Evolutionary conservation across 495 filamentous ascomycete species (phyloP).

Genomic region (Lophiostoma macrostomum): DNA sequence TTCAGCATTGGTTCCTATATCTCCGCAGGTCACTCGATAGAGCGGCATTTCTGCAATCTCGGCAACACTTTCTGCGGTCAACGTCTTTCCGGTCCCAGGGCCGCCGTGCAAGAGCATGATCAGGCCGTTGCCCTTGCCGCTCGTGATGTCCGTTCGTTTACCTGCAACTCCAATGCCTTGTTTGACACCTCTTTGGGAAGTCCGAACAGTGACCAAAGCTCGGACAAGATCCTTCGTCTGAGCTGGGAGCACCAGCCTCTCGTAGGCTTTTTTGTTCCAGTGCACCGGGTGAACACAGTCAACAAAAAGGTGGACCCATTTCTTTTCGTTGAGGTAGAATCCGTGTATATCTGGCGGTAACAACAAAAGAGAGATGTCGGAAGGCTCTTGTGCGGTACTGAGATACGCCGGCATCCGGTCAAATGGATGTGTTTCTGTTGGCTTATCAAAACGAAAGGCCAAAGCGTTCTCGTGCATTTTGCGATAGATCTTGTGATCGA

Average conservation of each 20-base stretch:
- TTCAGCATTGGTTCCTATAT: constrained; percentile 22
- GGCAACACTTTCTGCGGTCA: constrained; percentile 24
- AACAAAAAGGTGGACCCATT: constrained; percentile 26
- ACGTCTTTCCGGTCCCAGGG: constrained; percentile 25
- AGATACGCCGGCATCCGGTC: no score
- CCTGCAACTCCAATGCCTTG: no score
- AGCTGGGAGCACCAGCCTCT: constrained; percentile 4
- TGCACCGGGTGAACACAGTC: constrained; percentile 7
- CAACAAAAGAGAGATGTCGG: no score
- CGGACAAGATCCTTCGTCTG: constrained; percentile 29
- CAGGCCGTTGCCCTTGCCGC: constrained; percentile 29
- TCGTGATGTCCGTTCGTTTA: constrained; percentile 52
- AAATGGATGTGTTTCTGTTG: no score
- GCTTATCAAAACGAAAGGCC: no score
- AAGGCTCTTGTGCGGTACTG: no score
- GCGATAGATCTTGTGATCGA: no score
- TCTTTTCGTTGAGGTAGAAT: no score
- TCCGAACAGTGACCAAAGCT: constrained; percentile 22
- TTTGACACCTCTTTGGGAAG: not conserved
- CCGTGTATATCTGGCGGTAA: no score
- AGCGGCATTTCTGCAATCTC: constrained; percentile 19
- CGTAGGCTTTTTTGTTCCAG: constrained; percentile 28
- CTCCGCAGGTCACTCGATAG: constrained; percentile 18
- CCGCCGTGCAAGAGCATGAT: constrained; percentile 26
- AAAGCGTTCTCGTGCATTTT: no score